phyloP scores from a whole-genome alignment of 2,329 filamentous ascomycete genomes.

The Botrytis squamosa region DNA sequence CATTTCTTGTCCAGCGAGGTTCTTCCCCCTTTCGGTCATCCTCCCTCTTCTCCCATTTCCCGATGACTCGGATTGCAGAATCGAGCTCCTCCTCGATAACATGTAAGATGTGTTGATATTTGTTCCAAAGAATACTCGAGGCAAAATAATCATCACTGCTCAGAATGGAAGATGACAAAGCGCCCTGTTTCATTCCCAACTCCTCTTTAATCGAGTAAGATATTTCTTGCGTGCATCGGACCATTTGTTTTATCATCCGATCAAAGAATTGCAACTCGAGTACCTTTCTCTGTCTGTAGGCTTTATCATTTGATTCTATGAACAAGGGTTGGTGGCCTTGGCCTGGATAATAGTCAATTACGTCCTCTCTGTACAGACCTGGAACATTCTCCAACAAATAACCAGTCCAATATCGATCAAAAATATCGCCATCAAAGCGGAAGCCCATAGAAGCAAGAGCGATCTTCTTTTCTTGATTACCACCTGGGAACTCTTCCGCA shows the following conservation, averaged over 20 bases:
- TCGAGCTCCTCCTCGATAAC: neutral
- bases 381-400: neutral
- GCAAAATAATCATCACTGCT: neutral
- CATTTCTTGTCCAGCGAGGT: neutral
- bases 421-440: neutral
- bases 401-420: neutral
- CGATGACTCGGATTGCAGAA: neutral
- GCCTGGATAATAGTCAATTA: fast-evolving
- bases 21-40: neutral
- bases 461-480: neutral
- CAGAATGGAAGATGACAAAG: neutral
- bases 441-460: neutral
- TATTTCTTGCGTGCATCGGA: neutral
- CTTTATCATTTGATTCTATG: neutral
- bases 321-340: fast-evolving
- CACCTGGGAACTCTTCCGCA: neutral
- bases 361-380: neutral
- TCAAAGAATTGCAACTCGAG: neutral
- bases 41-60: neutral
- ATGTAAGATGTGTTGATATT: neutral
- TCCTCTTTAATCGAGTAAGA: neutral
- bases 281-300: neutral
- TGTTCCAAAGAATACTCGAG: neutral
- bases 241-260: neutral
- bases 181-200: neutral